Base-by-base conservation (phyloP, 257 asterid genomes). In the Nyctanthes arbortristis region DNA sequence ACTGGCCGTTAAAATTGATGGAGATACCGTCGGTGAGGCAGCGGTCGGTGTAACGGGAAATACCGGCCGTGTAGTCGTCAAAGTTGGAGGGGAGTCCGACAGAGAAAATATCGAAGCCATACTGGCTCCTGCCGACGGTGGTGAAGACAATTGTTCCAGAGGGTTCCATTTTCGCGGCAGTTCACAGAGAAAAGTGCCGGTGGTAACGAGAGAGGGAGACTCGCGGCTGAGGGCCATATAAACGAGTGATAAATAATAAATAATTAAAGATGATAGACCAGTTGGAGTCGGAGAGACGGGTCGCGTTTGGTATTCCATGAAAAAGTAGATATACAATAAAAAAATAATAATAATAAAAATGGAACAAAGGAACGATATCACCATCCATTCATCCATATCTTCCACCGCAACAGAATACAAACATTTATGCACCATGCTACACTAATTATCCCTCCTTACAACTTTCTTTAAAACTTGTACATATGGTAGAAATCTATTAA, bases 31-130 rank as follows among this genome's bases (percentile, higher is more conserved):
- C 96, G 2, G 96, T 92, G 32, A 89, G 91, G 62, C 91, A 87
- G 73, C 52, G 79, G 55, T 84, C 86, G 54, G 77, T 4, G 73
- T 68, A 54, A n/a, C n/a, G n/a, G n/a, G n/a, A n/a, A n/a, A n/a
- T n/a, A n/a, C n/a, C n/a, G 20, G 11, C 30, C 8, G 16, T 65
- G 8, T 9, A 13, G 65, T 43, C 14, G 7, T n/a, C n/a, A n/a
- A 75, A 58, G 1, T 34, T 43, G 14, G 79, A 20, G 0, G 89
- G 84, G 24, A 85, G 83, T 1, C 47, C 54, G 68, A 88, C 76
- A 67, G 84, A 84, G 83, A 90, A 92, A 35, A 92, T 52, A 39
- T 92, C 97, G 73, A 92, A 92, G 78, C 97, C 96, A 71, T 88
- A 88, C 8, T 72, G 31, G 55, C 81, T 45, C 36, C 91, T 78